phyloP scores from a whole-genome alignment of 495 filamentous ascomycete species.

The Lasiosphaeriaceae sp. region DNA sequence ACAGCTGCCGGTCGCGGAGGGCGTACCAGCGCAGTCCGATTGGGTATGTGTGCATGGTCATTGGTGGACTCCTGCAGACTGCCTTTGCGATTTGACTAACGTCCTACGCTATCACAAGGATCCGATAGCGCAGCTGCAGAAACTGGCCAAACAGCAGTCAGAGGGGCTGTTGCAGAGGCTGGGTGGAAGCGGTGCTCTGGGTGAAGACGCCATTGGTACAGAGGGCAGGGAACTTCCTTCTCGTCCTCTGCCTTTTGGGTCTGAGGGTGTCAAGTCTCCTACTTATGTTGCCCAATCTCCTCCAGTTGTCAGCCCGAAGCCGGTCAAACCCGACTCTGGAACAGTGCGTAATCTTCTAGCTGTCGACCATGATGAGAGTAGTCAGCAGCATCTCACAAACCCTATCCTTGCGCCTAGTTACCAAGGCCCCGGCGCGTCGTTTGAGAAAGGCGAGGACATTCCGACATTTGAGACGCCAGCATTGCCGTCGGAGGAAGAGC shows the following conservation, averaged over 20 bases:
- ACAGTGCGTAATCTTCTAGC: conserved; percentile 28
- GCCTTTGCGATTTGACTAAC: conserved; percentile 59
- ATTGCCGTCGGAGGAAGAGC: conserved; percentile 38
- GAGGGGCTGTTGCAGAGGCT: conserved; percentile 50
- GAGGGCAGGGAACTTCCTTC: conserved; percentile 33
- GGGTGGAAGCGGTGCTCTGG: conserved; percentile 19
- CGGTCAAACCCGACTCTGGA: conserved; percentile 32
- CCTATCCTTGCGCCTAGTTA: conserved; percentile 40
- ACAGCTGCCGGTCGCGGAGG: conserved; percentile 67
- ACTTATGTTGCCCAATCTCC: conserved; percentile 42
- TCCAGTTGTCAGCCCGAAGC: conserved; percentile 36
- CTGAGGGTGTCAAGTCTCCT: conserved; percentile 42
- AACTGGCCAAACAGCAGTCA: conserved; percentile 60
- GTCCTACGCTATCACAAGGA: conserved; percentile 55
- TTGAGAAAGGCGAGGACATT: conserved; percentile 45
- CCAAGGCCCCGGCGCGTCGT: conserved; percentile 38
- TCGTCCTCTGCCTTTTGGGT: conserved; percentile 44
- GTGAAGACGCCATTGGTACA: conserved; percentile 17
- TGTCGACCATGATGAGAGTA: conserved; percentile 3
- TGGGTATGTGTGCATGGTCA: conserved; percentile 76
- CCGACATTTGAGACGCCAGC: conserved; percentile 31
- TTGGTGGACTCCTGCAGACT: conserved; percentile 47
- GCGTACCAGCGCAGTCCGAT: conserved; percentile 77
- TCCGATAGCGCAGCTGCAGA: conserved; percentile 63
- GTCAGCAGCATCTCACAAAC: background rate